Base-by-base conservation (phyloP, 1,284 basidiomycete species). In the Fistulina hepatica region DNA sequence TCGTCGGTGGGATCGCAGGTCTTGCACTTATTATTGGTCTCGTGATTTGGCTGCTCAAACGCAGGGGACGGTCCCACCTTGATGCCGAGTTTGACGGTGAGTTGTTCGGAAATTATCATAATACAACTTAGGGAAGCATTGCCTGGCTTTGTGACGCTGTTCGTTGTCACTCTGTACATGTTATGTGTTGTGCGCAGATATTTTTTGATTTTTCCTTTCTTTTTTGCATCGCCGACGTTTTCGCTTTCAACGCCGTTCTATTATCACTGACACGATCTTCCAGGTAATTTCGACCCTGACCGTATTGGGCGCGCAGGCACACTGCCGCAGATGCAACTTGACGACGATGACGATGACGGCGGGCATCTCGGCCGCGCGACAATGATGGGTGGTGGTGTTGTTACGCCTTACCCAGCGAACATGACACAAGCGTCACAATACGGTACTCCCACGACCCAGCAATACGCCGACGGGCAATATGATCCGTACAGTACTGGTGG, bases 1-100 rank as follows among this genome's bases (percentile, higher is more conserved):
- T 54, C 19, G 48, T 59, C 13, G 56, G 55, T 25, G 55, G 55
- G 37, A 35, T 51, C 31, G 41, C 43, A 5, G 47, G 36, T 6
- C 30, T 53, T 9, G 28, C 10, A 9, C 15, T 31, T 8, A 11
- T 31, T 51, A 19, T 24, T 48, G 5, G 43, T 40, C 10, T 40
- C 49, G 12, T 45, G 49, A 37, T 49, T 47, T 40, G 34, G 38
- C 21, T 45, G 45, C 21, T 40, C 42, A 5, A 49, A n/a, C n/a
- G n/a, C n/a, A n/a, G n/a, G n/a, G n/a, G 51, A 8, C 38, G 49
- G 9, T 40, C 41, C 8, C 36, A 39, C 5, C 32, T 42, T 21
- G 40, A 39, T 28, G 42, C 16, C 12, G 40, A 45, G 5, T 49
- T 49, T 26, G 49, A 48, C 35, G 47, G 47, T 12, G n/a, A n/a